A percentile compares a stretch with the other conserved stretches of the same genome.
Conservation (phyloP, 164 flowering plant species). For the Saururus chinensis region DNA sequence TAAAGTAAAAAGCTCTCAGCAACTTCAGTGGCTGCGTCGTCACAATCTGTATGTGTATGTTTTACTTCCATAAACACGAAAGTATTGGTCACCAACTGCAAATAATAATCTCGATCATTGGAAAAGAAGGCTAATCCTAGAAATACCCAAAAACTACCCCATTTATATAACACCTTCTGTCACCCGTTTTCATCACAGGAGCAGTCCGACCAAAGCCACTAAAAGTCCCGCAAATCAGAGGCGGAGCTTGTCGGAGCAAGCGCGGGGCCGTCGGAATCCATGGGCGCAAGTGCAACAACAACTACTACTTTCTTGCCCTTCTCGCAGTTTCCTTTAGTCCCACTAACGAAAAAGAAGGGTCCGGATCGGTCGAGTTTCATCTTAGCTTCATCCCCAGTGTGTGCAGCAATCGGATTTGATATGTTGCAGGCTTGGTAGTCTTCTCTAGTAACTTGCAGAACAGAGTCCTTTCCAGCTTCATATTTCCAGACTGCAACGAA, state of each 20-base stretch:
- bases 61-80: not conserved
- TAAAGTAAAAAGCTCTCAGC: no score
- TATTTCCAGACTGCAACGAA: slow-evolving; percentile 32
- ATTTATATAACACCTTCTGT: not conserved
- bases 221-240: slow-evolving; percentile 1
- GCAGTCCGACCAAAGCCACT: slow-evolving; percentile 1
- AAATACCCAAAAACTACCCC: not conserved
- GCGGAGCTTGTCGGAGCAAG: slow-evolving; percentile 23
- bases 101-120: not conserved
- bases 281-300: no score
- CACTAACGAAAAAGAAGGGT: slow-evolving; percentile 46
- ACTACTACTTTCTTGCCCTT: slow-evolving; percentile 50
- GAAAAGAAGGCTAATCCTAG: not conserved
- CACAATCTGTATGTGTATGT: no score
- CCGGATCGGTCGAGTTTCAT: slow-evolving; percentile 36
- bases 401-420: slow-evolving; percentile 28
- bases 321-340: slow-evolving; percentile 32
- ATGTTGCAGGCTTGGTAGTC: slow-evolving; percentile 22
- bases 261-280: no score
- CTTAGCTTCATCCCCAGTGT: slow-evolving; percentile 37
- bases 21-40: no score
- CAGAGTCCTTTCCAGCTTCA: slow-evolving; percentile 32
- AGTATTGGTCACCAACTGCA: not conserved
- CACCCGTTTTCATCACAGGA: not conserved
- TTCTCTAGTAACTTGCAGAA: slow-evolving; percentile 31